phyloP scores from a whole-genome alignment of 2,329 filamentous ascomycete genomes.

The Alternaria arborescens region DNA sequence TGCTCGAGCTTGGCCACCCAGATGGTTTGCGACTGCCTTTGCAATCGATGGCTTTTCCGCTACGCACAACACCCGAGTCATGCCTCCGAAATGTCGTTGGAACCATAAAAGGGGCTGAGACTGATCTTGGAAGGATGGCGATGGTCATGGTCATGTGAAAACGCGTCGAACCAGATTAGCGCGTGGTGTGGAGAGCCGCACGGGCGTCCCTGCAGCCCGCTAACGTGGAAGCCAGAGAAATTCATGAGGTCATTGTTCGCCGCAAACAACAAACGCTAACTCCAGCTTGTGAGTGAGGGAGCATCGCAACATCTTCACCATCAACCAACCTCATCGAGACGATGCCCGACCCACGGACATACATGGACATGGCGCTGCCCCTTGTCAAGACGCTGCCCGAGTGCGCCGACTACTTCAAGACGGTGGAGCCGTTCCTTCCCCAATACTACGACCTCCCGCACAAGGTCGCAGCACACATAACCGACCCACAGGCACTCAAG shows the following conservation, averaged over 20 bases:
- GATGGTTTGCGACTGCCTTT: conserved; percentile 89
- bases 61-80: conserved; percentile 73
- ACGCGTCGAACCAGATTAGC: conserved; percentile 39
- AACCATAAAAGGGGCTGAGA: conserved; percentile 16
- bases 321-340: not conserved
- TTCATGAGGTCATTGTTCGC: conserved; percentile 40
- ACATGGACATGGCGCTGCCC: conserved; percentile 65
- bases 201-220: conserved; percentile 20
- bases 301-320: conserved; percentile 10
- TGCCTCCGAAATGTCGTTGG: conserved; percentile 16
- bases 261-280: conserved; percentile 9
- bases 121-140: not conserved
- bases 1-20: conserved; percentile 79
- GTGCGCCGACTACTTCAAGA: conserved; percentile 77
- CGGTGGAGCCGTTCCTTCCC: conserved; percentile 80
- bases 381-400: conserved; percentile 74
- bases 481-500: conserved; percentile 68
- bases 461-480: conserved; percentile 63
- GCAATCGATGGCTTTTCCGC: conserved; percentile 94
- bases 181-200: conserved; percentile 30
- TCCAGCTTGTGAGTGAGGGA: not conserved
- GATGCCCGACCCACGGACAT: conserved; percentile 56
- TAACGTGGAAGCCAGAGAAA: conserved; percentile 16
- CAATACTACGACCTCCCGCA: conserved; percentile 60
- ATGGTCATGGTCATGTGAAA: conserved; percentile 45